Percentiles rank a stretch among this genome's conserved stretches.
These are phyloP conservation scores for Thermothielavioides terrestris DNA, from an alignment of 495 filamentous ascomycete genomes.

Conservation along the genomic window DNA sequence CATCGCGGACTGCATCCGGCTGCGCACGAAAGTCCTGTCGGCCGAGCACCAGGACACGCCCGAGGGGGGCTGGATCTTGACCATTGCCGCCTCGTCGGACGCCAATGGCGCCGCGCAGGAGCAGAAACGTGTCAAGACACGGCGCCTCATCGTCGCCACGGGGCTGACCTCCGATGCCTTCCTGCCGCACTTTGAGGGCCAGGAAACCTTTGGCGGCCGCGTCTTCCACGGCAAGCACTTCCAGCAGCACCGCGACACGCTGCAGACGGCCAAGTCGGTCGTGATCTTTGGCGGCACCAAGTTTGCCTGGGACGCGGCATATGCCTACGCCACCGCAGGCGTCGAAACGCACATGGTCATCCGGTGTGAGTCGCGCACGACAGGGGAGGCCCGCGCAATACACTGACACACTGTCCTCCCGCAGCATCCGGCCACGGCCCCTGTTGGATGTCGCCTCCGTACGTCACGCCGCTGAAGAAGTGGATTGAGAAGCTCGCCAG, in stretches of 20 bases:
- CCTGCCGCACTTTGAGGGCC: constrained; percentile 24
- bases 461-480: constrained; percentile 27
- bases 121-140: constrained; percentile 9
- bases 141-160: constrained; percentile 22
- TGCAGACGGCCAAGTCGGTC: constrained; percentile 32
- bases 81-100: constrained; percentile 10
- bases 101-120: constrained; percentile 1
- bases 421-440: constrained; percentile 59
- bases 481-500: constrained; percentile 49
- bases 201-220: constrained; percentile 33
- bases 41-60: constrained; percentile 35
- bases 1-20: constrained; percentile 44
- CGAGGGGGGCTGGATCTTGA: constrained; percentile 30
- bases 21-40: constrained; percentile 42
- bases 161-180: constrained; percentile 26
- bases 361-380: constrained; percentile 32
- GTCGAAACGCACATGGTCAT: constrained; percentile 67
- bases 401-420: background rate
- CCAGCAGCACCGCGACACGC: constrained; percentile 17
- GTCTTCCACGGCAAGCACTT: constrained; percentile 57
- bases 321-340: constrained; percentile 52
- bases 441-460: constrained; percentile 54
- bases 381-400: background rate
- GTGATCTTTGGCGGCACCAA: constrained; percentile 61
- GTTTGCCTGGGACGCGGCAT: constrained; percentile 65